Evolutionary conservation across 1,284 basidiomycete species (phyloP).

Genomic region (Pyrrhoderma lamaoense): DNA sequence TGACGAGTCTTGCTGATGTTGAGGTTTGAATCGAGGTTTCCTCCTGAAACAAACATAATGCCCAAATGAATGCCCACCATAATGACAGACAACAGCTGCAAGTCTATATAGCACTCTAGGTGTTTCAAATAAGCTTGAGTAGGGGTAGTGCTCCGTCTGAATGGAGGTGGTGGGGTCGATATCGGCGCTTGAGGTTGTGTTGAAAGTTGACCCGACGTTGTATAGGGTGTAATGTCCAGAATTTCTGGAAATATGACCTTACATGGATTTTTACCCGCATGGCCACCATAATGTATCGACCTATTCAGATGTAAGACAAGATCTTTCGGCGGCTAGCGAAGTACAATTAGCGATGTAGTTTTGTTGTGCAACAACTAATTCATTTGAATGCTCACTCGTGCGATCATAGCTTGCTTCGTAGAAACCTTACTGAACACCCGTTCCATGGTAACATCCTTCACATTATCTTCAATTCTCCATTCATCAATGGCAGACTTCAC

Average conservation of each 20-base stretch:
- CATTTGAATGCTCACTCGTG: conserved; percentile 46
- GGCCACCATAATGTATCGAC: conserved; percentile 70
- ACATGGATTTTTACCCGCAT: conserved; percentile 76
- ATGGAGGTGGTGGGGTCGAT: conserved; percentile 45
- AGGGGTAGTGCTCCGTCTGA: conserved; percentile 41
- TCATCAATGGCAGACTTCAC: conserved; percentile 63
- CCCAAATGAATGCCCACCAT: conserved; percentile 82
- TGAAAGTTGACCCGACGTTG: conserved; percentile 69
- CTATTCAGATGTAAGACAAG: conserved; percentile 84
- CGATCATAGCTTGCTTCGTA: conserved; percentile 84
- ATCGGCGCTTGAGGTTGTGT: conserved; percentile 59
- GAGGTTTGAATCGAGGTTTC: conserved; percentile 44
- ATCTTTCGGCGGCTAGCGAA: conserved; percentile 65
- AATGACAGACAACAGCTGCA: conserved; percentile 80
- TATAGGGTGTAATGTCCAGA: conserved; percentile 80
- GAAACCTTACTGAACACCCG: conserved; percentile 67
- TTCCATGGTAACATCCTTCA: conserved; percentile 69
- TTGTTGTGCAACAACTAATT: background rate
- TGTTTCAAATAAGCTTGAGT: conserved; percentile 44
- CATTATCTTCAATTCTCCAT: conserved; percentile 71
- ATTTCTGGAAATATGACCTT: conserved; percentile 77
- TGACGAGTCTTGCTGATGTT: conserved; percentile 10
- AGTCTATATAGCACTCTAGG: conserved; percentile 72
- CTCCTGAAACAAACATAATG: conserved; percentile 89
- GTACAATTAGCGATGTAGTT: conserved; percentile 6